phyloP scores from a whole-genome alignment of 2,329 filamentous ascomycete genomes.

The Sordariomycetes sp. region DNA sequence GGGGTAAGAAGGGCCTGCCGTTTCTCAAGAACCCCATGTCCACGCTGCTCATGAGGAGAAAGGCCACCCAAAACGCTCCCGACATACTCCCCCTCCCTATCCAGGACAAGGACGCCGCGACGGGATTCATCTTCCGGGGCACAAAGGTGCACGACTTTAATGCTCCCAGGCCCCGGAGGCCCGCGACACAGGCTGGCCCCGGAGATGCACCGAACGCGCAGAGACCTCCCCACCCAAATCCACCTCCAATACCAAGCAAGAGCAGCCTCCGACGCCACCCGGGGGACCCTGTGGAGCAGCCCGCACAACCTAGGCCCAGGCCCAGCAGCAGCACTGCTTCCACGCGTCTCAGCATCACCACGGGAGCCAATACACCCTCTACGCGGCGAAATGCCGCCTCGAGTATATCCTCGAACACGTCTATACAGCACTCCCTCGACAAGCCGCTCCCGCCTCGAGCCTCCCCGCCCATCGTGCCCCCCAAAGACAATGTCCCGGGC shows the following conservation, averaged over 20 bases:
- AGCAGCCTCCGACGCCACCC: not conserved
- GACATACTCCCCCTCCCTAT: slow-evolving; percentile 31
- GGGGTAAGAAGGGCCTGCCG: slow-evolving; percentile 41
- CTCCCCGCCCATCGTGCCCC: slow-evolving; percentile 4
- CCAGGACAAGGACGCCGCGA: slow-evolving; percentile 28
- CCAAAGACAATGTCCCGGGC: slow-evolving; percentile 2
- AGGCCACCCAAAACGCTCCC: slow-evolving; percentile 36
- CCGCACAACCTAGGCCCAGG: not conserved
- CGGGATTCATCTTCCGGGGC: slow-evolving; percentile 51
- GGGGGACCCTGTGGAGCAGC: not conserved
- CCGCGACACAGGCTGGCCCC: not conserved
- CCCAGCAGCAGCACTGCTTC: slow-evolving; percentile 1
- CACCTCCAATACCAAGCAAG: slow-evolving; percentile 2
- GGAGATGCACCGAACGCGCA: not conserved
- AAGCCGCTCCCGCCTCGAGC: slow-evolving; percentile 15
- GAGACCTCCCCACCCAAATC: not conserved
- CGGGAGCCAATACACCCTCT: not conserved
- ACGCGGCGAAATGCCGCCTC: slow-evolving; percentile 10
- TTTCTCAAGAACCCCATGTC: slow-evolving; percentile 52
- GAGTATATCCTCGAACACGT: slow-evolving; percentile 19
- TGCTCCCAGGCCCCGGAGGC: slow-evolving; percentile 36
- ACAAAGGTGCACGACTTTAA: slow-evolving; percentile 58
- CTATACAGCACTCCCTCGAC: slow-evolving; percentile 16
- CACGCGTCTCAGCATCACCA: not conserved
- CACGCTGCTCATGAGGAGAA: slow-evolving; percentile 45